Evolutionary conservation across 495 filamentous ascomycete genomes (phyloP).

Genomic region (Letharia lupina): DNA sequence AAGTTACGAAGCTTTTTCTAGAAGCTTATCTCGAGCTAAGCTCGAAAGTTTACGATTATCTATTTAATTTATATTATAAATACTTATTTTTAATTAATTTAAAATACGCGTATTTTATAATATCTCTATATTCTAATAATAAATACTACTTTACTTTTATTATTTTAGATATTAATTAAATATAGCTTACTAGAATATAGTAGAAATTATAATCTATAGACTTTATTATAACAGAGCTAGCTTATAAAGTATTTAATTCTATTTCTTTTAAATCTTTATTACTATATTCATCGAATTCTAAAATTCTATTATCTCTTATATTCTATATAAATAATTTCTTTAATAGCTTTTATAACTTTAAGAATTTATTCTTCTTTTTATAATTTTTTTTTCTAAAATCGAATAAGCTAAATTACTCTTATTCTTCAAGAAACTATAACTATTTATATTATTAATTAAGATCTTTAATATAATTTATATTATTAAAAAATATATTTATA

Average conservation of each 20-base stretch:
- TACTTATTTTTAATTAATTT: background rate
- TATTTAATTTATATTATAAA: background rate
- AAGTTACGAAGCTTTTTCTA: background rate
- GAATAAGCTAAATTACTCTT: too few relatives aligned
- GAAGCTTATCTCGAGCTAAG: too few relatives aligned
- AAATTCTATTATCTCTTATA: too few relatives aligned
- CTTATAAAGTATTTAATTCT: background rate
- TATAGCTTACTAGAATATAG: background rate
- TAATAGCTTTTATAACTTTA: too few relatives aligned
- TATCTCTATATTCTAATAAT: background rate
- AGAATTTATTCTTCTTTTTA: too few relatives aligned
- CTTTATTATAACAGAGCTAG: background rate
- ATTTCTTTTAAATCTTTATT: background rate
- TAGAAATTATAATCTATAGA: background rate
- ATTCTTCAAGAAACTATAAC: slow-evolving; percentile 12
- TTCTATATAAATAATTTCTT: too few relatives aligned
- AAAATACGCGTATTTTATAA: slow-evolving; percentile 2
- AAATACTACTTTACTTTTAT: background rate
- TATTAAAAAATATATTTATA: background rate
- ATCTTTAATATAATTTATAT: background rate
- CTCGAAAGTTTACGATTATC: background rate
- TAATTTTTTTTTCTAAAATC: too few relatives aligned
- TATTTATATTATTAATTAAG: slow-evolving; percentile 8
- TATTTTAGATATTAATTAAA: background rate
- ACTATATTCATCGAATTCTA: background rate